Evolutionary conservation across 1,284 basidiomycete species (phyloP), one percentile per base, ranked within the genome.

Genomic region (Gymnopus androsaceus): DNA sequence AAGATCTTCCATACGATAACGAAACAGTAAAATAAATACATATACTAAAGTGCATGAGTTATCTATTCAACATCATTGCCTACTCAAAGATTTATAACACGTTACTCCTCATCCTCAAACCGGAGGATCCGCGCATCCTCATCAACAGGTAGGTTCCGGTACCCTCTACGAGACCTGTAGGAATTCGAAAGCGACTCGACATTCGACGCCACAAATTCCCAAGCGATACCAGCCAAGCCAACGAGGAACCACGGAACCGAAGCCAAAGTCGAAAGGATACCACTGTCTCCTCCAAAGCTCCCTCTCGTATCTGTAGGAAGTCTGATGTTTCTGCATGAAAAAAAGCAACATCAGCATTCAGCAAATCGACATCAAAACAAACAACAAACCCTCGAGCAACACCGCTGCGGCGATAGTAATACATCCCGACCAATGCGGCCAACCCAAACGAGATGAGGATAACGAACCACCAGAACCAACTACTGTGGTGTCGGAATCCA

Each of bases 241-340:
- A 96, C 64, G 49, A 95, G 67, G 77, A 90, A 95, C 85, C 88
- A 94, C 0, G 94, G 94, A 3, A 96, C 82, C 8, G 87, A 90
- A 2, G 90, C 91, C 34, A 95, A 66, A 5, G 89, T 93, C 15
- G 79, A 84, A 52, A 94, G 58, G 0, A 78, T 62, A 23, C 84
- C 81, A 0, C 85, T 78, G 17, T 78, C 75, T 38, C 74, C 74
- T 37, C 76, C 69, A 60, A 78, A 84, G 3, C 76, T 70, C 31
- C 14, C 67, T 8, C 66, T 55, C 15, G 68, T 65, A 54, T 84
- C 82, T 25, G 81, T 81, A 2, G 90, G 90, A 8, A 95, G 75
- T 9, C 92, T 87, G 59, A 95, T 95, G 4, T 83, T 85, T 25
- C 91, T 92, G 63, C 23, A 34, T 52, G 25, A 51, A 56, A 64